These are phyloP conservation scores for Hemisphaericaspora nanyangensis DNA, from an alignment of 805 yeast genomes.

Conservation along the genomic window DNA sequence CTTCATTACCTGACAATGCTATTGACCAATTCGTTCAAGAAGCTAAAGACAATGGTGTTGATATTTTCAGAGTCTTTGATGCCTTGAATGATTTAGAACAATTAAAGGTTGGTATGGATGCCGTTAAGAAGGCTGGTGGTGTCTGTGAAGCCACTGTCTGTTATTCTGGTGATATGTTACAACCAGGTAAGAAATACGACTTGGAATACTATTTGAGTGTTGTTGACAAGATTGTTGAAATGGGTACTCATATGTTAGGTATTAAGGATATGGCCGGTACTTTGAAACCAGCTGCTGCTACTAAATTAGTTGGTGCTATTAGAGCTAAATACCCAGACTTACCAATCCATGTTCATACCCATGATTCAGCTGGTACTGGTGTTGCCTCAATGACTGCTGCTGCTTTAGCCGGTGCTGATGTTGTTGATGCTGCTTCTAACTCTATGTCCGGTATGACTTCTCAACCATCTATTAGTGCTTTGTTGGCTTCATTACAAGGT, in stretches of 20 bases:
- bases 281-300: constrained; percentile 92
- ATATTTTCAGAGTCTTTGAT: constrained; percentile 95
- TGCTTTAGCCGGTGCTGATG: constrained; percentile 96
- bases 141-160: constrained; percentile 98
- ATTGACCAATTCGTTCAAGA: constrained; percentile 94
- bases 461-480: constrained; percentile 93
- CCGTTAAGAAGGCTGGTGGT: constrained; percentile 97
- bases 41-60: constrained; percentile 96
- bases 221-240: constrained; percentile 75
- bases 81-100: constrained; percentile 96
- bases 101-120: constrained; percentile 94
- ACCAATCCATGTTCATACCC: constrained; percentile 98
- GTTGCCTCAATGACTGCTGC: constrained; percentile 95
- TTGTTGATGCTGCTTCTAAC: constrained; percentile 95
- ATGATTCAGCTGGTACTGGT: constrained; percentile 99
- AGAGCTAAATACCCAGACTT: constrained; percentile 86
- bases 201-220: constrained; percentile 81
- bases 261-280: constrained; percentile 99
- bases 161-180: constrained; percentile 98
- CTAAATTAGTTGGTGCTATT: constrained; percentile 69
- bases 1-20: constrained; percentile 97
- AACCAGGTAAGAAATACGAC: constrained; percentile 94
- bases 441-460: constrained; percentile 98
- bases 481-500: constrained; percentile 89
- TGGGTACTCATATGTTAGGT: constrained; percentile 97